phyloP scores from a whole-genome alignment of 2,329 filamentous ascomycete species.

The Ascochyta lentis region DNA sequence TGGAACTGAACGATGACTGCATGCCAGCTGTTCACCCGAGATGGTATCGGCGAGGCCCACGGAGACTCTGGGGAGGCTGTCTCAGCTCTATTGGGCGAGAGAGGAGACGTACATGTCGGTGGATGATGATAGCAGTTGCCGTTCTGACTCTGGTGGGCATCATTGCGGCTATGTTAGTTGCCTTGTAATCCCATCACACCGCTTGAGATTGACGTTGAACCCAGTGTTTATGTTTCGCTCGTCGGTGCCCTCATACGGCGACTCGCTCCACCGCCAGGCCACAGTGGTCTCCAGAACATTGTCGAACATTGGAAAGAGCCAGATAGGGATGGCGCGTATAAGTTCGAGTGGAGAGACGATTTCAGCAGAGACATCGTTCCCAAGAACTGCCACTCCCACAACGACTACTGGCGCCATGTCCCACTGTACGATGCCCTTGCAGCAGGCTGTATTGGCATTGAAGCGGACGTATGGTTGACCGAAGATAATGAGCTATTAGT shows the following conservation, averaged over 20 bases:
- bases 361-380: constrained; percentile 49
- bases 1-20: background rate
- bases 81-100: background rate
- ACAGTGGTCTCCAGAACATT: no score
- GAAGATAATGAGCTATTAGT: constrained; percentile 35
- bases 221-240: constrained; percentile 5
- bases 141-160: constrained; percentile 23
- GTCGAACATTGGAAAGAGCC: constrained; percentile 34
- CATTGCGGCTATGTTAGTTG: constrained; percentile 28
- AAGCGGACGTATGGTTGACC: constrained; percentile 43
- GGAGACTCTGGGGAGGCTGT: background rate
- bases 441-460: constrained; percentile 46
- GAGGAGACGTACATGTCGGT: constrained; percentile 13
- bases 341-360: constrained; percentile 45
- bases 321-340: constrained; percentile 21
- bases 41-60: background rate
- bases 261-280: no score
- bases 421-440: constrained; percentile 51
- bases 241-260: no score
- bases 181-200: background rate
- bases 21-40: background rate
- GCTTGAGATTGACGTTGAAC: constrained; percentile 8
- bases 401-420: constrained; percentile 53
- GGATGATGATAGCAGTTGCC: constrained; percentile 15
- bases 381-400: constrained; percentile 51